Base-by-base conservation (phyloP, 2,329 filamentous ascomycete genomes). In the Teratosphaeria destructans region DNA sequence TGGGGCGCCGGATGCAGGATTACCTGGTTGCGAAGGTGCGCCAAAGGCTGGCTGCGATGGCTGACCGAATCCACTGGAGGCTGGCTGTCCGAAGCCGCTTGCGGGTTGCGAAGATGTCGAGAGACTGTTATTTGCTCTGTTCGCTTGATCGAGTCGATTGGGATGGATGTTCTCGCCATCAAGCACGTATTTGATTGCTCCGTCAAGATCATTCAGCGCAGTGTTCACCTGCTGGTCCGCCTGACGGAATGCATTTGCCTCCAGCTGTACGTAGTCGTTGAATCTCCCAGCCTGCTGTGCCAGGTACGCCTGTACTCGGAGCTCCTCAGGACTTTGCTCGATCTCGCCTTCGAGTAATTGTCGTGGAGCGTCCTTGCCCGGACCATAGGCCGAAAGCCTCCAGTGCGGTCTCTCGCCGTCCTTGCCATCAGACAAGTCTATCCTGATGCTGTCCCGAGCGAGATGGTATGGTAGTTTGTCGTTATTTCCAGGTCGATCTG, bases 251-350 rank as follows among this genome's bases (percentile, higher is more conserved):
- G 66, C 56, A 19, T 27, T 56, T 10, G 54, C 54, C 56, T 68
- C 66, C 14, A 63, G 61, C 53, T 63, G 59, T 27, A 59, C 75
- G 32, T 80, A 82, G 63, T 76, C 73, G 59, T 81, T 72, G 56
- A 79, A 37, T 29, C 37, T 14, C 23, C 55, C 55, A 29, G 16
- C 3, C 23, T 74, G 59, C 85, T 79, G 77, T 1, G 83, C 83
- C 57, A 85, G 78, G 69, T 93, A 92, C 70, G 90, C 86, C 26
- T 78, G 76, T 32, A 92, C 71, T 56, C 91, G 83, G 71, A 95
- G 82, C 74, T 97, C 93, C 72, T 97, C 93, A 49, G 88, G 87
- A 68, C 90, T 95, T 72, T 91, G 87, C 72, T 97, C 93, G 19
- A 91, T 82, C 5, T 83, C 79, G 1, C 90, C 91, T 57, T 90